Evolutionary conservation across 768 basidiomycete species (phyloP).

Genomic region (Termitomyces eurrhizus): DNA sequence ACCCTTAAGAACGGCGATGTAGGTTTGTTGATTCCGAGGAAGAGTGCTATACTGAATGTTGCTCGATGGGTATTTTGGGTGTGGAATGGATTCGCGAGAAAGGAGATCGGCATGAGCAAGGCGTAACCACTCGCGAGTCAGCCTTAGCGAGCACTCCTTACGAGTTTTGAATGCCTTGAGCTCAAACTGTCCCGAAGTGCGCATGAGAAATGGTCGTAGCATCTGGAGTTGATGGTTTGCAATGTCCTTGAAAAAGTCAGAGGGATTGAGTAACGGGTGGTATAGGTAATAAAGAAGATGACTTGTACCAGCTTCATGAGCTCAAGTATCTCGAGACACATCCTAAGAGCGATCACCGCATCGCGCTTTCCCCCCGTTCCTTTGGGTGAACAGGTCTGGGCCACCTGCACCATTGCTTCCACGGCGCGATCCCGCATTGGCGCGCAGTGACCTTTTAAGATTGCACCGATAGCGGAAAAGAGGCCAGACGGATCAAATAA

Average conservation of each 20-base stretch:
- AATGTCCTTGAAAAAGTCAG: constrained; percentile 63
- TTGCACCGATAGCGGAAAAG: constrained; percentile 74
- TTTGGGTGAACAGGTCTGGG: constrained; percentile 53
- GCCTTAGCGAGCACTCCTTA: constrained; percentile 44
- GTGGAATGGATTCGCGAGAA: constrained; percentile 35
- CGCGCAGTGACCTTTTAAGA: constrained; percentile 87
- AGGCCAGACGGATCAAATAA: constrained; percentile 78
- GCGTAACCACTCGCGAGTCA: constrained; percentile 65
- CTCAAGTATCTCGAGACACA: constrained; percentile 89
- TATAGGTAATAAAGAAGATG: not conserved
- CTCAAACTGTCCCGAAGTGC: constrained; percentile 77
- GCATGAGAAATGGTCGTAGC: constrained; percentile 85
- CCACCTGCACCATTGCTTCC: constrained; percentile 76
- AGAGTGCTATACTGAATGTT: constrained; percentile 41
- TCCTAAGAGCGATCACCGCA: constrained; percentile 68
- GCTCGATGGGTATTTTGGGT: constrained; percentile 39
- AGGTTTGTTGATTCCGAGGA: constrained; percentile 51
- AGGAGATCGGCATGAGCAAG: constrained; percentile 45
- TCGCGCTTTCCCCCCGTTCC: constrained; percentile 53
- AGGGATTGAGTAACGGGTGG: constrained; percentile 16
- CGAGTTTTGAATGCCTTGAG: constrained; percentile 69
- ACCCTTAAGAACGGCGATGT: constrained; percentile 53
- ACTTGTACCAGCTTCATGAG: constrained; percentile 87
- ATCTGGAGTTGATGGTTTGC: constrained; percentile 94
- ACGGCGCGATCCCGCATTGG: constrained; percentile 88